Percentiles rank a stretch among this genome's conserved stretches.
These are phyloP conservation scores for Stropharia rugosoannulata DNA, from an alignment of 768 basidiomycete species.

Conservation along the genomic window DNA sequence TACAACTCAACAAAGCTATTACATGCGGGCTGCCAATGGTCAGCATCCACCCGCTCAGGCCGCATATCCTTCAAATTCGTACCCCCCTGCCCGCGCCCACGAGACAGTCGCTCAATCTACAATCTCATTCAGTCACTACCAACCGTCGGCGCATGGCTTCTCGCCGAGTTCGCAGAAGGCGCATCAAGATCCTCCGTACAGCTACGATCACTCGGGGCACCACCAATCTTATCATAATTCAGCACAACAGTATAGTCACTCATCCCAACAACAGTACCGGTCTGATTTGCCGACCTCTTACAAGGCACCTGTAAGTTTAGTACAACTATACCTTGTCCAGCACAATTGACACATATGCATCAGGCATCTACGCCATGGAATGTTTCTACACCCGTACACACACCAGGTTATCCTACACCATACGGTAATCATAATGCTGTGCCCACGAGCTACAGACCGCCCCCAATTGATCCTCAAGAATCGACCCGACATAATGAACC, in stretches of 20 bases:
- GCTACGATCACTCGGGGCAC: slow-evolving; percentile 20
- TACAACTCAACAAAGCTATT: slow-evolving; percentile 17
- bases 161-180: slow-evolving; percentile 18
- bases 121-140: slow-evolving; percentile 48
- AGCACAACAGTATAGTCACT: slow-evolving; percentile 2
- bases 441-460: slow-evolving; percentile 1
- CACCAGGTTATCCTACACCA: slow-evolving; percentile 15
- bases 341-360: background rate
- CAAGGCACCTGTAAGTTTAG: slow-evolving; percentile 15
- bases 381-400: slow-evolving; percentile 17
- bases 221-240: slow-evolving; percentile 8
- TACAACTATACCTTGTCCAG: background rate
- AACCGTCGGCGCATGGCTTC: slow-evolving; percentile 42
- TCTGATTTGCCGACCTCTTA: slow-evolving; percentile 11
- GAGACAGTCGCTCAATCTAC: slow-evolving; percentile 9
- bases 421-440: slow-evolving; percentile 8
- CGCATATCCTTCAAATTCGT: slow-evolving; percentile 11
- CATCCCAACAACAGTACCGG: slow-evolving; percentile 2
- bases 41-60: slow-evolving; percentile 13
- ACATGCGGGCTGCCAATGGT: slow-evolving; percentile 14
- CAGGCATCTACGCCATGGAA: slow-evolving; percentile 22
- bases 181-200: slow-evolving; percentile 19
- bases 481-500: background rate
- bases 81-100: slow-evolving; percentile 2
- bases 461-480: slow-evolving; percentile 4